Evolutionary conservation across 306 rosid species (phyloP).

Genomic region (Myrica gale): DNA sequence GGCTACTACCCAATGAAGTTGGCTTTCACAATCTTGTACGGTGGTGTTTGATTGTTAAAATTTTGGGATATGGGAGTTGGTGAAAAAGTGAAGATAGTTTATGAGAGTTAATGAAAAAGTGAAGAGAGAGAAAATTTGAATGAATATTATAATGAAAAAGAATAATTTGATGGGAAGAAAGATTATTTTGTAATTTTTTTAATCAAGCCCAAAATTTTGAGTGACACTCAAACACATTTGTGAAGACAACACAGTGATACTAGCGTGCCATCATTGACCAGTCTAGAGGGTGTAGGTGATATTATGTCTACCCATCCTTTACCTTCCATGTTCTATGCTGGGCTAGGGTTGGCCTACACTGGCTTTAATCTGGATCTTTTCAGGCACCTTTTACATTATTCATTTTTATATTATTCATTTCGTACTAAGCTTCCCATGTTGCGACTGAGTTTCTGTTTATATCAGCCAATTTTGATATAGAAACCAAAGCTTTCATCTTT

Average conservation of each 20-base stretch:
- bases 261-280: neutral
- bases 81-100: too few species aligned
- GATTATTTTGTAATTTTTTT: too few species aligned
- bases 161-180: too few species aligned
- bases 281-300: neutral
- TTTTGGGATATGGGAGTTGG: too few species aligned
- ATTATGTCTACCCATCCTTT: neutral
- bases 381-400: neutral
- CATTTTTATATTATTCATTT: neutral
- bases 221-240: too few species aligned
- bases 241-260: neutral
- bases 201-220: too few species aligned
- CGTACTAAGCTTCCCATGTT: neutral
- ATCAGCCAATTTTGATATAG: conserved; percentile 4
- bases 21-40: conserved; percentile 11
- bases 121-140: too few species aligned
- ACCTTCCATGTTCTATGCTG: neutral
- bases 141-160: too few species aligned
- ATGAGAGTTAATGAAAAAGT: too few species aligned
- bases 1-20: neutral
- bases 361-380: conserved; percentile 10
- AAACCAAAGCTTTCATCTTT: neutral
- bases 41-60: too few species aligned
- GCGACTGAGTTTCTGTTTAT: neutral
- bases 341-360: neutral